Base-by-base conservation (phyloP, 192 early-diverging fungal species). In the Chytriomyces sp. region DNA sequence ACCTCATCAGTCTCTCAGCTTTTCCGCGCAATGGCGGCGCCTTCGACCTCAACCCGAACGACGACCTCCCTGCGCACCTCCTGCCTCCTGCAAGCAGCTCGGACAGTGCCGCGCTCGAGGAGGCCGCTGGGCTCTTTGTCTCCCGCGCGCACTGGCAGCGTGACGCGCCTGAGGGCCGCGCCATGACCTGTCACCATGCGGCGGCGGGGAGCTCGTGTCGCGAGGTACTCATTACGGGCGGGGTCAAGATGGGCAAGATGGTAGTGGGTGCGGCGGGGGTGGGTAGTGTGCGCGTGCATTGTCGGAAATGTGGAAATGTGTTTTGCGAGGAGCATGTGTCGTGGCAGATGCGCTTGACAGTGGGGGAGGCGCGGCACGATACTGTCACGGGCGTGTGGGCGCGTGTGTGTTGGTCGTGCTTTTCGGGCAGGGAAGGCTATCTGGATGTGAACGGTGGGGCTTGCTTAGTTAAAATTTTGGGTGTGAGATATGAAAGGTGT, bases 391-490 rank as follows among this genome's bases (percentile, higher is more conserved):
- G 85, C 25, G 19, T 75, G 8, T 86, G 85, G 85, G 68, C 64
- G 38, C 62, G 82, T 6, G 85, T 86, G 10, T 86, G 85, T 72
- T n/a, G 71, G 49, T 39, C 60, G 34, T 85, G 84, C 59, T 85
- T 75, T 66, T 33, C 33, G 19, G 56, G 19, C 30, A 73, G 77
- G 14, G 77, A 83, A 6, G 78, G 84, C 2, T 83, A 80, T 49
- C 31, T 19, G 2, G 74, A 76, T 39, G 59, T 52, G 4, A n/a
- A 75, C 39, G 82, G 81, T 67, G 55, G 0, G 56, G 4, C 12
- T 66, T 12, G 28, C 5, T 19, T 36, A 55, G n/a, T 19, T n/a
- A 34, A 3, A 3, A 37, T 22, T 14, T 10, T 3, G 44, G 44
- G 14, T 49, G 41, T 49, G 17, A 22, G 17, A 49, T 2, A 14